phyloP scores from a whole-genome alignment of 2,329 filamentous ascomycete species.

The Trichothecium sympodiale region DNA sequence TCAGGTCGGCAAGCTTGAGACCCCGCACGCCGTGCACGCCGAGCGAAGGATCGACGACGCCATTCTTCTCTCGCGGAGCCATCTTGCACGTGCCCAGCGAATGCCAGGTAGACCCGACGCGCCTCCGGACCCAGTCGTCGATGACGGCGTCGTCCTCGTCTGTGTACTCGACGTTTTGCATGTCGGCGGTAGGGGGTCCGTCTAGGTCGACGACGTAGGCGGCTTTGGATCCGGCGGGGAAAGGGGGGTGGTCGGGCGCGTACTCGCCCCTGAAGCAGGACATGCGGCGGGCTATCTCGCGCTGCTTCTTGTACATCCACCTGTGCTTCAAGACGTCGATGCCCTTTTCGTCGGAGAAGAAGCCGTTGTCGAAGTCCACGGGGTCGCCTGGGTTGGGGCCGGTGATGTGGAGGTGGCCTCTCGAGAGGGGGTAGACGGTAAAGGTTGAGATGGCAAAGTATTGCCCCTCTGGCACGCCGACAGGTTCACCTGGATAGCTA shows the following conservation, averaged over 20 bases:
- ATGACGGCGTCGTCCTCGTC: constrained; percentile 36
- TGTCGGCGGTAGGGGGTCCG: constrained; percentile 11
- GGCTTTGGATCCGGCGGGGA: constrained; percentile 27
- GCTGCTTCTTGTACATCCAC: constrained; percentile 53
- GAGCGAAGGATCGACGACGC: constrained; percentile 26
- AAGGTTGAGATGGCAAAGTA: constrained; percentile 41
- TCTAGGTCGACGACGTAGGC: constrained; percentile 15
- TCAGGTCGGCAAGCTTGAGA: constrained; percentile 25
- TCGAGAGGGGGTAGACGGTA: constrained; percentile 48
- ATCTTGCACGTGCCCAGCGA: constrained; percentile 30
- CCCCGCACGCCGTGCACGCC: constrained; percentile 26
- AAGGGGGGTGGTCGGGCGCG: constrained; percentile 27
- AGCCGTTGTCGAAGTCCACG: constrained; percentile 43
- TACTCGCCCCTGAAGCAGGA: constrained; percentile 36
- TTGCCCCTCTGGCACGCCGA: constrained; percentile 20
- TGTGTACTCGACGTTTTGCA: constrained; percentile 32
- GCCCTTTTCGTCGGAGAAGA: constrained; percentile 34
- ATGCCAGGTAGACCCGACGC: constrained; percentile 30
- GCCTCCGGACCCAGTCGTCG: constrained; percentile 26
- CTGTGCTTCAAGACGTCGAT: constrained; percentile 45
- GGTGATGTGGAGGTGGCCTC: constrained; percentile 48
- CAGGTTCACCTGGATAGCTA: not conserved
- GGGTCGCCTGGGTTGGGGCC: constrained; percentile 24
- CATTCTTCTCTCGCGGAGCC: constrained; percentile 21
- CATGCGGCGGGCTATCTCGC: constrained; percentile 48